These are phyloP conservation scores for Shiraia sp. DNA, from an alignment of 2,329 filamentous ascomycete species.

Conservation along the genomic window DNA sequence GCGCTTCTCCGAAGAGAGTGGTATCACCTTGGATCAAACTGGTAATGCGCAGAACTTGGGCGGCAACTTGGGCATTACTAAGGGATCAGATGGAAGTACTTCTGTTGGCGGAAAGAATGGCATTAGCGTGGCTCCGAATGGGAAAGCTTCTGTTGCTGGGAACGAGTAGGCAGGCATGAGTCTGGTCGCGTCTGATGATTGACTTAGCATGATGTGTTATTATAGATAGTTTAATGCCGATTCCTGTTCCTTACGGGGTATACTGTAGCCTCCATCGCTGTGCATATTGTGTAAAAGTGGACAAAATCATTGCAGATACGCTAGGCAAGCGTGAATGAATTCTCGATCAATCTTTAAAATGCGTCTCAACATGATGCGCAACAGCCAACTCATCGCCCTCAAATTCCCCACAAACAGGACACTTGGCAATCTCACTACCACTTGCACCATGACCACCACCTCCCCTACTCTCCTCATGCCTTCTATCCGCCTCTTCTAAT, in stretches of 20 bases:
- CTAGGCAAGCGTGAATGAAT: no score
- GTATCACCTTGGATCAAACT: constrained; percentile 26
- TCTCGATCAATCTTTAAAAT: constrained; percentile 52
- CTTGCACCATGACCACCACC: constrained; percentile 5
- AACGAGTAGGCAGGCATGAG: no score
- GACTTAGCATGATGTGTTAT: no score
- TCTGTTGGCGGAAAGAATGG: constrained; percentile 36
- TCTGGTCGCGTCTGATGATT: no score
- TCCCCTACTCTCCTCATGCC: constrained; percentile 28
- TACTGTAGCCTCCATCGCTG: no score
- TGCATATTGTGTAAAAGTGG: no score
- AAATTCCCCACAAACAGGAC: constrained; percentile 69
- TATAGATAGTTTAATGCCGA: no score
- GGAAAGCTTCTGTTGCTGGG: constrained; percentile 26
- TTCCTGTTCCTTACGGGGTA: no score
- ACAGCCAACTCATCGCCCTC: constrained; percentile 71
- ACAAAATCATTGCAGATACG: no score
- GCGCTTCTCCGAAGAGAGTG: constrained; percentile 32
- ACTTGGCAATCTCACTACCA: constrained; percentile 46
- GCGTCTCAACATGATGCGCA: constrained; percentile 65
- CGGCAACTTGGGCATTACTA: constrained; percentile 38
- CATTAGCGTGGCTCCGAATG: constrained; percentile 34
- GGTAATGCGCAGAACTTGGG: constrained; percentile 35
- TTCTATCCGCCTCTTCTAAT: constrained; percentile 32
- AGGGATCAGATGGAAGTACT: constrained; percentile 37